Percentiles rank a stretch among this genome's conserved stretches.
Conservation (phyloP, 2,329 filamentous ascomycete species). For the Pseudogymnoascus pannorum region DNA sequence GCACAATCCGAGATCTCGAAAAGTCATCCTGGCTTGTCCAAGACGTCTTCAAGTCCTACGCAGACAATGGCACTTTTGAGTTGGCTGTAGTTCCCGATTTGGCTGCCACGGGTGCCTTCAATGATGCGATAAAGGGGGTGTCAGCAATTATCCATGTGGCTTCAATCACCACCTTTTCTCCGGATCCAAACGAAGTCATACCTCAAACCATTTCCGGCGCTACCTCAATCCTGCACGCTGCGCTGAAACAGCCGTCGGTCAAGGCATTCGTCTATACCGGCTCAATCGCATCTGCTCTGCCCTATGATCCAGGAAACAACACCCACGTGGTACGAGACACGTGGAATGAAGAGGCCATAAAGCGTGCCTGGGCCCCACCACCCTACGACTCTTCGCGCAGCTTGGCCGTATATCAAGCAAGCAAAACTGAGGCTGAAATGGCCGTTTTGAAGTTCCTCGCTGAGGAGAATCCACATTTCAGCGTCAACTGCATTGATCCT, state of each 20-base stretch:
- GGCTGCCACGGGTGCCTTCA: constrained; percentile 30
- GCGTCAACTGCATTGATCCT: constrained; percentile 21
- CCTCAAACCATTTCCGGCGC: constrained; percentile 31
- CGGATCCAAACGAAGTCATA: constrained; percentile 38
- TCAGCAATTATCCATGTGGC: constrained; percentile 40
- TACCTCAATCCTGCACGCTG: constrained; percentile 34
- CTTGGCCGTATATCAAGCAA: constrained; percentile 25
- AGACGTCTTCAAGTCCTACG: constrained; percentile 27
- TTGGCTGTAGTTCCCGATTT: constrained; percentile 35
- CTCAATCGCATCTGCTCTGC: constrained; percentile 15
- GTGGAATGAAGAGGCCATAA: constrained; percentile 29
- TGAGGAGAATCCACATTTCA: constrained; percentile 22
- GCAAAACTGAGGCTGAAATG: constrained; percentile 29
- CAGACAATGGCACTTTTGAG: constrained; percentile 30
- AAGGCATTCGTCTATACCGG: constrained; percentile 29
- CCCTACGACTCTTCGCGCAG: constrained; percentile 17
- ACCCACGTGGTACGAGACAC: constrained; percentile 20
- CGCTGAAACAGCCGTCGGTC: constrained; percentile 33
- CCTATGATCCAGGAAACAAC: not conserved
- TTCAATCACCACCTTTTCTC: constrained; percentile 32
- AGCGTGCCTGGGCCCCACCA: constrained; percentile 27
- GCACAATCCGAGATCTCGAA: constrained; percentile 34
- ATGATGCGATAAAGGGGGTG: constrained; percentile 35
- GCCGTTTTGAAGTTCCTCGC: constrained; percentile 27
- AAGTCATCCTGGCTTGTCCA: constrained; percentile 31